Conservation (phyloP, 2,329 filamentous ascomycete genomes). For the Microsporum audouinii region DNA sequence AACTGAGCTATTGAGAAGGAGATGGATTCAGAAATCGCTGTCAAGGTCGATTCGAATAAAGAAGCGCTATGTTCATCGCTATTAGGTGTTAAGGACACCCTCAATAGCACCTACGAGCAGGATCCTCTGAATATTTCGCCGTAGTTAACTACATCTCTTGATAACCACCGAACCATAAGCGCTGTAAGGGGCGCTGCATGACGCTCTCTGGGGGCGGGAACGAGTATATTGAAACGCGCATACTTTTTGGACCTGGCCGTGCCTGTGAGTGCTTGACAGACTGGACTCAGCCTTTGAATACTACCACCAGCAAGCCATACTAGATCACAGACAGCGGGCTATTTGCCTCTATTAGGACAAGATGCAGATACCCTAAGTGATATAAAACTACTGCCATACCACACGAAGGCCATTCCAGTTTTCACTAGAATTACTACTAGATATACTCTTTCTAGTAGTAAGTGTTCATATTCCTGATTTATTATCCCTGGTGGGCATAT, state of each 20-base stretch:
- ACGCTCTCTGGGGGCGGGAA: no score
- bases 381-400: neutral
- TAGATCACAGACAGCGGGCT: neutral
- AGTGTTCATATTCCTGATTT: neutral
- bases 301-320: neutral
- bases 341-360: neutral
- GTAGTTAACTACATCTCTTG: neutral
- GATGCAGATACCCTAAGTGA: neutral
- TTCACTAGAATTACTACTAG: neutral
- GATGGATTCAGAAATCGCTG: neutral
- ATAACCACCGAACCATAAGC: neutral
- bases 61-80: neutral
- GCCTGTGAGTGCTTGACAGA: no score
- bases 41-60: neutral
- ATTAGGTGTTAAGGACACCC: no score
- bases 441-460: neutral
- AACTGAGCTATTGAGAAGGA: neutral
- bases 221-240: no score
- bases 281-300: no score
- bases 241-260: no score
- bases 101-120: neutral
- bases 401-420: neutral
- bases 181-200: no score
- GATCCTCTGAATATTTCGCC: neutral
- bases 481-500: neutral